Evolutionary conservation across 208 protist genomes (phyloP), one percentile per base, ranked within the genome.

Genomic region (Novymonas esmeraldas): DNA sequence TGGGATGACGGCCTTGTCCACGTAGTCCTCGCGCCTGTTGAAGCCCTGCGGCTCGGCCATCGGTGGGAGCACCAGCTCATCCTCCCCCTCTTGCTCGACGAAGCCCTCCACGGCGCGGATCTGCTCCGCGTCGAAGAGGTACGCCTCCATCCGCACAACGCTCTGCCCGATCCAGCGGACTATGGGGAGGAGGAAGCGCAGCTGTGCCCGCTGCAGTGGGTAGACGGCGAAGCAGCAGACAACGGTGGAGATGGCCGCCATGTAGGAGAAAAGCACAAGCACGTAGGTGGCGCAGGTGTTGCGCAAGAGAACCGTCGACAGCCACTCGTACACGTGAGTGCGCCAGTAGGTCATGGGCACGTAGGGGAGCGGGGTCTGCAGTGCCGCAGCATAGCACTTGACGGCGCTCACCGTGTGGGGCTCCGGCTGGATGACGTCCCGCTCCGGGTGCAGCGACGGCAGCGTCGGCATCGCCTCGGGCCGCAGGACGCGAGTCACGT

Each of bases 41-140:
- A 93, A 87, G 1, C 70, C 60, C 13, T 58, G 44, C 2, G 58
- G 39, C 33, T 78, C 52, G 13, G 54, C 70, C 45, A 79, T 59
- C 45, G 72, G 66, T 26, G 82, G 81, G 69, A 84, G 63, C 13
- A 62, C 62, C 34, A 88, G 41, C 29, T 84, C 73, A 18, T 75
- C 72, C 42, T 76, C 67, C 1, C 60, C 68, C 22, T 81, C 64
- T 3, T 58, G 33, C 13, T 48, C 46, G 36, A 92, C 52, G 64
- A 84, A 84, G 2, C 50, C 44, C 51, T 88, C 77, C 31, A 87
- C 64, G 11, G 64, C 62, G 31, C 54, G 64, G 2, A 31, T n/a
- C 28, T 78, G 78, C 16, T 87, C 80, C 33, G 38, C 41, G 45
- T 90, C 82, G 58, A 94, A 91, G 31, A 94, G 73, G 71, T 85